Conservation (phyloP, 2,329 filamentous ascomycete species). For the Apiospora aurea region DNA sequence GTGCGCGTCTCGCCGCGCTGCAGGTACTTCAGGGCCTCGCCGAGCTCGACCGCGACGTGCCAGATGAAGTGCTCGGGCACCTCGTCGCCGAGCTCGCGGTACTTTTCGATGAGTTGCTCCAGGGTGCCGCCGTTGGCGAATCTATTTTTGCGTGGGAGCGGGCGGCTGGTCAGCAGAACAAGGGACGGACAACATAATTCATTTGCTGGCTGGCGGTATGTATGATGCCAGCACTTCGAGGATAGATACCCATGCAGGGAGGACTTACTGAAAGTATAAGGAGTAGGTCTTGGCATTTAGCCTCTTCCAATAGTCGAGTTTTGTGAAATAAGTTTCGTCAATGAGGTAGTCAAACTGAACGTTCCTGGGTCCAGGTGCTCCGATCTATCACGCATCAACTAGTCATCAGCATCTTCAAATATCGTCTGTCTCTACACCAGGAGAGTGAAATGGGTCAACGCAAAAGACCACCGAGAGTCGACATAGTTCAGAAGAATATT, state of each 20-base stretch:
- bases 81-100: not conserved
- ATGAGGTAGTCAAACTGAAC: not conserved
- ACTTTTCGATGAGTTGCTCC: not conserved
- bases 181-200: not conserved
- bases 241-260: not conserved
- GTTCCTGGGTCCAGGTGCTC: too few species aligned
- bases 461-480: too few species aligned
- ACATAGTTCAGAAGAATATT: too few species aligned
- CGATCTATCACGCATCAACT: not conserved
- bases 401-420: too few species aligned
- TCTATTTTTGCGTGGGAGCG: not conserved
- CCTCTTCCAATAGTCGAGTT: not conserved
- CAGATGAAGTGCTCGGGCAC: not conserved
- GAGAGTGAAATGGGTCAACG: too few species aligned
- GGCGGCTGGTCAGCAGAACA: not conserved
- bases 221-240: too few species aligned
- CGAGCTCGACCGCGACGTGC: not conserved
- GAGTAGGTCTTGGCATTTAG: not conserved
- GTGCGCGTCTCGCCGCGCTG: not conserved
- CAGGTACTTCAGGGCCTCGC: not conserved
- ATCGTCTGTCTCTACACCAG: too few species aligned
- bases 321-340: not conserved
- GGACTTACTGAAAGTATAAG: not conserved
- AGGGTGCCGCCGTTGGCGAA: not conserved
- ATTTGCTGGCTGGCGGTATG: too few species aligned